A percentile compares a stretch with the other conserved stretches of the same genome.
Evolutionary conservation across 202 grass and related monocot genomes (phyloP).

Genomic region (Carex sylvatica): DNA sequence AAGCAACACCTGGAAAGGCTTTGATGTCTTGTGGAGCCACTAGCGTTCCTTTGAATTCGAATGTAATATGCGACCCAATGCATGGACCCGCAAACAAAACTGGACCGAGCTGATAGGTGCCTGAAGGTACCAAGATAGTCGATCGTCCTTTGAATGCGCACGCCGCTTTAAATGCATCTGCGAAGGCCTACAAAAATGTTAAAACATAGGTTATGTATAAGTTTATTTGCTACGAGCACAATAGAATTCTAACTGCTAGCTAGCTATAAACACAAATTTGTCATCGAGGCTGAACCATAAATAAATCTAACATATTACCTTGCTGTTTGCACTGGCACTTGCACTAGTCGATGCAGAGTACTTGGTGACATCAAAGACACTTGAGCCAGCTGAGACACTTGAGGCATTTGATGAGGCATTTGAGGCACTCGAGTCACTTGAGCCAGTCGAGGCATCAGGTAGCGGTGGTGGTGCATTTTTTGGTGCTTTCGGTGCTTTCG

Average conservation of each 20-base stretch:
- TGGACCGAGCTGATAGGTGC: conserved; percentile 26
- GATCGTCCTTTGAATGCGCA: conserved; percentile 16
- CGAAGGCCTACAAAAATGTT: conserved; percentile 15
- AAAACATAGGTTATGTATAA: not conserved
- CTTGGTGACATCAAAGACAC: conserved; percentile 33
- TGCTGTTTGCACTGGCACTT: conserved; percentile 26
- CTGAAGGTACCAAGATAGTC: conserved; percentile 17
- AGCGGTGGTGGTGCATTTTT: too few species aligned
- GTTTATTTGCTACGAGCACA: not conserved
- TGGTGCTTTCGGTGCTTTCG: too few species aligned
- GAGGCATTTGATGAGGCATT: too few species aligned
- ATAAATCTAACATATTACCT: not conserved
- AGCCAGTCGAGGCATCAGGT: not conserved
- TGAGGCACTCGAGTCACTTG: not conserved
- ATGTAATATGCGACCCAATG: not conserved
- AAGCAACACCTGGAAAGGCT: not conserved
- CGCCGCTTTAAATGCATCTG: conserved; percentile 36
- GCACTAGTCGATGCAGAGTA: conserved; percentile 13
- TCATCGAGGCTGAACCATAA: too few species aligned
- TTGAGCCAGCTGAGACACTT: not conserved
- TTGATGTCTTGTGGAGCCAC: conserved; percentile 16
- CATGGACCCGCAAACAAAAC: conserved; percentile 34
- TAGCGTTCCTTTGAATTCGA: conserved; percentile 32
- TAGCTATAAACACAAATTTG: too few species aligned
- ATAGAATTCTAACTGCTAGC: too few species aligned